Evolutionary conservation across 148 eudicot genomes (phyloP), one percentile per base, ranked within the genome.

Genomic region (Rheum nobile): DNA sequence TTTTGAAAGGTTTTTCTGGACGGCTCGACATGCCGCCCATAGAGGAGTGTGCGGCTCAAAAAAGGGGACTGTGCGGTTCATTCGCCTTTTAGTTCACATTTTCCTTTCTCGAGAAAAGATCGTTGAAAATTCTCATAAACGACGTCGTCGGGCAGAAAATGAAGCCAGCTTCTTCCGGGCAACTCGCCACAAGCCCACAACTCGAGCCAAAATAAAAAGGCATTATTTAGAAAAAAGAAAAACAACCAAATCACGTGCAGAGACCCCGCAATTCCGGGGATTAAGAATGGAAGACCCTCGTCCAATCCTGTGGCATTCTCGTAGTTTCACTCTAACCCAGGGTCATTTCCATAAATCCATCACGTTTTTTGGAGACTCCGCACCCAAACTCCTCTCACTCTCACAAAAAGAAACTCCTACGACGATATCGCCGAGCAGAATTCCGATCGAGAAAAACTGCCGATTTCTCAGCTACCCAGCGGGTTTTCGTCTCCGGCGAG

Each of bases 181-280:
- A 54, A 54, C 61, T 21, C 19, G 57, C 57, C 50, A 14, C 2
- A 0, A 16, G 55, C 22, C 22, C 22, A 21, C 63, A 22, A 8
- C 31, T 22, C 12, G 63, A 54, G 21, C 63, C 12, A 54, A 59
- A 52, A 55, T 55, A 22, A 22, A 43, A 43, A 17, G n/a, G 6
- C 52, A 47, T 16, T 47, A 47, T 16, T 47, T 47, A 11, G 16
- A 2, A 28, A 61, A 61, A 21, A 55, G 2, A 55, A 55, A 8
- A 22, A 24, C 31, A 9, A 55, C 31, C 14, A 26, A 19, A 37
- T 69, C 72, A 69, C 72, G 46, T 69, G 72, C 72, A 38, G 28
- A 22, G 46, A 41, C 72, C 72, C 72, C 46, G 72, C 72, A 37
- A 37, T 69, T 69, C 4, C 72, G 47, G 72, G 47, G 46, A 38